A percentile compares a stretch with the other conserved stretches of the same genome.
Conservation (phyloP, 148 eudicot genomes). For the Diospyros kaki region DNA sequence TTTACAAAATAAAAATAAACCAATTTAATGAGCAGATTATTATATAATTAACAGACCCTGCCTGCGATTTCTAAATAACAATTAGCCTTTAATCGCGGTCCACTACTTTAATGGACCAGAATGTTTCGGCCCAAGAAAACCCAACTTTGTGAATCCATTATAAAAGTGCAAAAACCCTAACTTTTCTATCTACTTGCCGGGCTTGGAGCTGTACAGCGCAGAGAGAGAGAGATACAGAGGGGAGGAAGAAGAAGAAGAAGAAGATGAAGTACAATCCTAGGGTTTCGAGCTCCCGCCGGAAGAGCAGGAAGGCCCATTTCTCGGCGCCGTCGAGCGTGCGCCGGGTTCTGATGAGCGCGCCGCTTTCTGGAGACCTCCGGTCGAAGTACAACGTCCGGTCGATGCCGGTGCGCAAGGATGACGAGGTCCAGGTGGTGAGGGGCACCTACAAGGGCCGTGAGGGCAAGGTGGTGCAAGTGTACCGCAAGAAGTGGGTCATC, state of each 20-base stretch:
- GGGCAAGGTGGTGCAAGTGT: conserved; percentile 67
- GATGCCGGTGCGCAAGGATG: conserved; percentile 68
- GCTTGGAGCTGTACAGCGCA: not conserved
- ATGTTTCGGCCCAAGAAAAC: not conserved
- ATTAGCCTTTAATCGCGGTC: too few relatives aligned
- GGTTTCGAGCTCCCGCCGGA: conserved; percentile 62
- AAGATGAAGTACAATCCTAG: conserved; percentile 68
- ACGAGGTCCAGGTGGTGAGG: conserved; percentile 65
- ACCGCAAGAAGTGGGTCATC: conserved; percentile 70
- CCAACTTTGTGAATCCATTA: not conserved
- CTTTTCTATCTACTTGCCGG: not conserved
- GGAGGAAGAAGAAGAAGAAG: conserved; percentile 18
- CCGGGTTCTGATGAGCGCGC: conserved; percentile 59
- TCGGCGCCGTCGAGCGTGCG: conserved; percentile 74
- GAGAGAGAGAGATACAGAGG: not conserved
- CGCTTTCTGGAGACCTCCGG: conserved; percentile 57
- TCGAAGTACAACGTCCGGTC: conserved; percentile 62
- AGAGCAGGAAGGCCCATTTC: conserved; percentile 68
- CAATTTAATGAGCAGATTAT: too few relatives aligned
- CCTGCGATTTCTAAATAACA: too few relatives aligned
- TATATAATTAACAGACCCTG: too few relatives aligned
- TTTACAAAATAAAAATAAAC: too few relatives aligned
- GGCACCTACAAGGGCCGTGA: conserved; percentile 77
- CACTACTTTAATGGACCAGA: too few relatives aligned
- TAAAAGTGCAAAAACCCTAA: conserved; percentile 18